Conservation (phyloP, 371 early-diverging fungal genomes). For the Coemansia sp. region DNA sequence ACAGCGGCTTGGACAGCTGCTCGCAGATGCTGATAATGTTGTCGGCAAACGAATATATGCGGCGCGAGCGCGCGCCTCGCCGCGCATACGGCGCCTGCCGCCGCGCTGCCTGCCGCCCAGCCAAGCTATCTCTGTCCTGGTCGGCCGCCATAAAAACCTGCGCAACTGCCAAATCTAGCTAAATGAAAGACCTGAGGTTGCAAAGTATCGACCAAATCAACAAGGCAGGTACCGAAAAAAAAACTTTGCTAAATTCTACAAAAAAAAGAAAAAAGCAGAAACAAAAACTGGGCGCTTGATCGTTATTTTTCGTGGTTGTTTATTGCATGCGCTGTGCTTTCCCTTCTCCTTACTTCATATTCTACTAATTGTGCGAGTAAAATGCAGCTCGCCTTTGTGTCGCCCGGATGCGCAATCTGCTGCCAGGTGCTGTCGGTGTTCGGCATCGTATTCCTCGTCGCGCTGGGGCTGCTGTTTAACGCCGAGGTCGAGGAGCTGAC, state of each 20-base stretch:
- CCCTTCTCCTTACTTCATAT: no score
- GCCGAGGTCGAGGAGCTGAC: constrained; percentile 65
- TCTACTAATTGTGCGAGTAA: not conserved
- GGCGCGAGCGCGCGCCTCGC: not conserved
- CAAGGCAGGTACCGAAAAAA: no score
- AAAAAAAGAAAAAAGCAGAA: not conserved
- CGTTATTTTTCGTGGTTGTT: no score
- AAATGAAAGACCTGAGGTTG: no score
- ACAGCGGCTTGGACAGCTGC: constrained; percentile 31
- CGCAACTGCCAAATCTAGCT: no score
- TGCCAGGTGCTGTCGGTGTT: constrained; percentile 43
- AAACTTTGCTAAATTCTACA: not conserved
- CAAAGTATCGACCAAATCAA: no score
- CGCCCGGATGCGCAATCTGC: constrained; percentile 27
- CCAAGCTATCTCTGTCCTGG: not conserved
- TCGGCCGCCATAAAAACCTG: not conserved
- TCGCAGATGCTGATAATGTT: constrained; percentile 22
- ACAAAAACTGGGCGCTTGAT: no score
- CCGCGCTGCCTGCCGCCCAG: constrained; percentile 8
- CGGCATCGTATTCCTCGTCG: constrained; percentile 51
- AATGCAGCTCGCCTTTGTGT: constrained; percentile 44
- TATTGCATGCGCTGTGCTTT: no score
- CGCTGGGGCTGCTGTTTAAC: constrained; percentile 64
- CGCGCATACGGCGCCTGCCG: constrained; percentile 40
- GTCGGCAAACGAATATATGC: constrained; percentile 12